A percentile compares a stretch with the other conserved stretches of the same genome.
phyloP scores from a whole-genome alignment of 192 early-diverging fungal genomes.

The Cladochytrium replicatum region DNA sequence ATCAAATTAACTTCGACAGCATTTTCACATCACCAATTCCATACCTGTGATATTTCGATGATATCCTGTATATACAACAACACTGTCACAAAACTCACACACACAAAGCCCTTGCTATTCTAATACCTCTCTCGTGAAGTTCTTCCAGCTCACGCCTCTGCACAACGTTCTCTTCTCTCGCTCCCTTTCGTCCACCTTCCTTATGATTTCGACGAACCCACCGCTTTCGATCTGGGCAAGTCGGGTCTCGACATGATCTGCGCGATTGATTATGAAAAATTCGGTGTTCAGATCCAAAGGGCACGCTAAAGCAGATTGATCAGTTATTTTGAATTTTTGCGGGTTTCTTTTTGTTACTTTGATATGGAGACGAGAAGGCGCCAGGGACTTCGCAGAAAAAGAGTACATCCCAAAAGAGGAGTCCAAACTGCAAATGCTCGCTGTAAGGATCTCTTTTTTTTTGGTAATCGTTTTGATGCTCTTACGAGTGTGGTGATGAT shows the following conservation, averaged over 20 bases:
- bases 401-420: constrained; percentile 33
- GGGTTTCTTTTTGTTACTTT: constrained; percentile 4
- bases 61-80: neutral
- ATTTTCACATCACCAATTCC: too few relatives aligned
- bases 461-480: neutral
- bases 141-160: constrained; percentile 25
- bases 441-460: neutral
- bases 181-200: constrained; percentile 2
- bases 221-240: constrained; percentile 15
- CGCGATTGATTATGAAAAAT: constrained; percentile 25
- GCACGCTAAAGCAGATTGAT: neutral
- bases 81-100: neutral
- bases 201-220: constrained; percentile 4
- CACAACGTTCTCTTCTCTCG: neutral
- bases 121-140: constrained; percentile 16
- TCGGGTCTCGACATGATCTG: constrained; percentile 13
- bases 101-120: constrained; percentile 2
- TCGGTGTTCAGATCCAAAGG: constrained; percentile 38
- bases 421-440: constrained; percentile 15
- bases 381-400: constrained; percentile 23
- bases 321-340: neutral
- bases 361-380: constrained; percentile 35
- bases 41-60: too few relatives aligned
- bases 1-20: too few relatives aligned
- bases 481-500: constrained; percentile 26